These are phyloP conservation scores for Eucalyptus lansdowneana DNA, from an alignment of 345 rosid genomes.

Conservation along the genomic window DNA sequence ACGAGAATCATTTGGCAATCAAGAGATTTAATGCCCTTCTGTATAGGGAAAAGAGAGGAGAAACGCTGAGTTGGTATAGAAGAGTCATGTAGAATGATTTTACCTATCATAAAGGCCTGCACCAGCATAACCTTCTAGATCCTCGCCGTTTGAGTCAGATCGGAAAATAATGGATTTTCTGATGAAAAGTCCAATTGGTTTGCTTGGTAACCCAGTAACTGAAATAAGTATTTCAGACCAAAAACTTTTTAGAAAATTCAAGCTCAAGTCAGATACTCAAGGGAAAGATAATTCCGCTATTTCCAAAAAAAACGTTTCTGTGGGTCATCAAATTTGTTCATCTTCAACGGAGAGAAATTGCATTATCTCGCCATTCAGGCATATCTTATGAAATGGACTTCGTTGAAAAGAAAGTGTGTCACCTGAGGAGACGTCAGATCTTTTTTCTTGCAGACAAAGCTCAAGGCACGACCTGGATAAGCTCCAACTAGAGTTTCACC, in stretches of 20 bases:
- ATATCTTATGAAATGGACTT: neutral
- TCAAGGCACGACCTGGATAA: slow-evolving; percentile 96
- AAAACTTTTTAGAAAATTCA: neutral
- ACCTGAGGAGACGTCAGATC: slow-evolving; percentile 75
- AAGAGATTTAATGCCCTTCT: neutral
- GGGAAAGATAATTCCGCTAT: neutral
- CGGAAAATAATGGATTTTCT: slow-evolving; percentile 90
- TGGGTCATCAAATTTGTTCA: neutral
- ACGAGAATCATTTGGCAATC: neutral
- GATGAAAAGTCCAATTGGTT: slow-evolving; percentile 84
- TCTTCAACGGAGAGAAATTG: neutral
- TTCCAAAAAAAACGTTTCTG: neutral
- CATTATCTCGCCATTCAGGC: neutral
- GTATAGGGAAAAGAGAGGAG: neutral
- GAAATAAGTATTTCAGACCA: neutral
- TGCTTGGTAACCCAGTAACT: slow-evolving; percentile 95
- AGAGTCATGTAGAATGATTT: neutral
- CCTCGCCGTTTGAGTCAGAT: slow-evolving; percentile 98
- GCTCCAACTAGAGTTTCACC: slow-evolving; percentile 99
- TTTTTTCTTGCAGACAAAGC: slow-evolving; percentile 77
- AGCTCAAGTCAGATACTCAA: neutral
- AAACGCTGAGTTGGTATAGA: neutral
- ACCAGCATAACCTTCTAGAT: slow-evolving; percentile 98
- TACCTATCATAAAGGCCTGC: slow-evolving; percentile 99
- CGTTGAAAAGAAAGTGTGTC: neutral